Evolutionary conservation across 1,284 basidiomycete species (phyloP).

Genomic region (Papiliotrema fonsecae): DNA sequence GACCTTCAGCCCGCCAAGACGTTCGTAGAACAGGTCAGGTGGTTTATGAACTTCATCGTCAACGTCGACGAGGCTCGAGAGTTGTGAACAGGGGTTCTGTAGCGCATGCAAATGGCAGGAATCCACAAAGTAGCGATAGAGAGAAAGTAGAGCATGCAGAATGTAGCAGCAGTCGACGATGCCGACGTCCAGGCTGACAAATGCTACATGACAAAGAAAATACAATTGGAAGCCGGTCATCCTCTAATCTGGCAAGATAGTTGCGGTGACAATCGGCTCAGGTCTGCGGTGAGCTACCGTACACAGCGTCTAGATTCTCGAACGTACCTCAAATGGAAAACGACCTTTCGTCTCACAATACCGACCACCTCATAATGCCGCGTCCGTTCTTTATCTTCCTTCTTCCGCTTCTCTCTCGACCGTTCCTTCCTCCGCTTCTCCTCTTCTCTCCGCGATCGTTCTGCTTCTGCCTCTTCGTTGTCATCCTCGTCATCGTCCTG

Average conservation of each 20-base stretch:
- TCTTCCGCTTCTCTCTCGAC: slow-evolving; percentile 8
- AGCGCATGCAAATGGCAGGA: neutral
- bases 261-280: slow-evolving; percentile 46
- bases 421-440: slow-evolving; percentile 3
- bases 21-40: slow-evolving; percentile 39
- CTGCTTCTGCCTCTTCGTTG: slow-evolving; percentile 8
- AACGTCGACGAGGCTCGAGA: slow-evolving; percentile 37
- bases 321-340: slow-evolving; percentile 44
- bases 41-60: slow-evolving; percentile 40
- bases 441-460: slow-evolving; percentile 4
- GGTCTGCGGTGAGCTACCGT: slow-evolving; percentile 24
- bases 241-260: slow-evolving; percentile 30
- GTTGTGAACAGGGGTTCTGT: neutral
- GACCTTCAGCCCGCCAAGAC: slow-evolving; percentile 20
- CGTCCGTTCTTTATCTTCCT: slow-evolving; percentile 21
- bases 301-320: neutral
- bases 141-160: too few relatives aligned
- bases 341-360: slow-evolving; percentile 45
- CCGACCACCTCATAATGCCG: slow-evolving; percentile 45
- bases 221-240: neutral
- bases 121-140: neutral
- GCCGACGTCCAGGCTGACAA: too few relatives aligned
- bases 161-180: too few relatives aligned
- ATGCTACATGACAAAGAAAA: neutral
- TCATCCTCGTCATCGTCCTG: slow-evolving; percentile 12